Evolutionary conservation across 2,329 filamentous ascomycete genomes (phyloP).

Genomic region (Apiospora phragmitis): DNA sequence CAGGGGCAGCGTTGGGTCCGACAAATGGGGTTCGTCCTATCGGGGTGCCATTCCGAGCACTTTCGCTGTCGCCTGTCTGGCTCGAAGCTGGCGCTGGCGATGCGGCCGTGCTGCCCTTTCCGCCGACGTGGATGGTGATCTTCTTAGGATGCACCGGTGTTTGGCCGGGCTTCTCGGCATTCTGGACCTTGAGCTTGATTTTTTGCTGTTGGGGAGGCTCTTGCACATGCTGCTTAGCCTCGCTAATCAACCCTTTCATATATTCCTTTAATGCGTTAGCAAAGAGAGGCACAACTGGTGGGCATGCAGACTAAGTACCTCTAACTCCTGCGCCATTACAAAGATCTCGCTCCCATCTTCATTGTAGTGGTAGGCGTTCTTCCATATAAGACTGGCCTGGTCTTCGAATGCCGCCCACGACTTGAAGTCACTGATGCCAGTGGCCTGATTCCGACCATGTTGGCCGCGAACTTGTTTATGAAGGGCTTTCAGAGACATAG

Average conservation of each 20-base stretch:
- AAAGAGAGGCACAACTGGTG: constrained; percentile 12
- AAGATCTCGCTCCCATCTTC: constrained; percentile 89
- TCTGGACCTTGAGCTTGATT: constrained; percentile 74
- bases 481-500: constrained; percentile 74
- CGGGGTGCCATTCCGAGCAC: constrained; percentile 32
- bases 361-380: constrained; percentile 86
- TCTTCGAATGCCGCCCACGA: constrained; percentile 82
- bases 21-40: constrained; percentile 30
- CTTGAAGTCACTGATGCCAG: constrained; percentile 69
- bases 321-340: constrained; percentile 72
- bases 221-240: constrained; percentile 70
- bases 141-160: constrained; percentile 54
- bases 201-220: constrained; percentile 70
- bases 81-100: constrained; percentile 46
- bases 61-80: constrained; percentile 35
- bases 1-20: constrained; percentile 24
- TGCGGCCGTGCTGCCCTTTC: constrained; percentile 53
- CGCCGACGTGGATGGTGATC: constrained; percentile 72
- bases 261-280: constrained; percentile 52
- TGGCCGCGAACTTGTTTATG: constrained; percentile 76
- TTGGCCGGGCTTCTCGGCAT: constrained; percentile 33
- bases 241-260: constrained; percentile 67
- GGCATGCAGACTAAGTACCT: constrained; percentile 51
- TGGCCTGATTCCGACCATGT: constrained; percentile 65
- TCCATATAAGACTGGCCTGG: constrained; percentile 79